These are phyloP conservation scores for Citrus unshiu DNA, from an alignment of 345 rosid genomes.

Conservation along the genomic window DNA sequence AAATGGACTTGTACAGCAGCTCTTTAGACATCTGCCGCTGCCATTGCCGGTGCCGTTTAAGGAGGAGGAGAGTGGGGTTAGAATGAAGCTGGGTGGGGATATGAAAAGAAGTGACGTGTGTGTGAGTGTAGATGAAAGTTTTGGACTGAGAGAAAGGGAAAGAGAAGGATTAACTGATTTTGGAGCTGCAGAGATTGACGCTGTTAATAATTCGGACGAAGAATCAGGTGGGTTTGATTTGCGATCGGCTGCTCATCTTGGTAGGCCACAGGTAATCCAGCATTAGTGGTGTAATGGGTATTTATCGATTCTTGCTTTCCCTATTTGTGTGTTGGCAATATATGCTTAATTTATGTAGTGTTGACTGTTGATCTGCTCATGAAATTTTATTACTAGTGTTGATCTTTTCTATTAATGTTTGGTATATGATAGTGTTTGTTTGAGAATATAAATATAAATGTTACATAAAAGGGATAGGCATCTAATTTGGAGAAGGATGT, in stretches of 20 bases:
- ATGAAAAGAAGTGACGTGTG: slow-evolving; percentile 27
- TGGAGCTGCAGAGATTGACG: slow-evolving; percentile 35
- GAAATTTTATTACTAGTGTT: neutral
- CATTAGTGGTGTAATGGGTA: neutral
- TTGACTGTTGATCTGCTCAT: neutral
- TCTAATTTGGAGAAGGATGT: neutral
- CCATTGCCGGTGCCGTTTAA: slow-evolving; percentile 55
- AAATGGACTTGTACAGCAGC: slow-evolving; percentile 75
- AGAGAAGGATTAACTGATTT: slow-evolving; percentile 42
- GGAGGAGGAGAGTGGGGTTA: slow-evolving; percentile 39
- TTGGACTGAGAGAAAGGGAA: slow-evolving; percentile 20
- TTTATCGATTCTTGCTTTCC: neutral
- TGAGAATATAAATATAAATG: neutral
- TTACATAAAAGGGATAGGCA: neutral
- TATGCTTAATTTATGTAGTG: neutral
- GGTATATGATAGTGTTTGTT: neutral
- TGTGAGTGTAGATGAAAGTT: slow-evolving; percentile 29
- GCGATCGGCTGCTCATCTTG: slow-evolving; percentile 47
- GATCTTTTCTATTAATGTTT: neutral
- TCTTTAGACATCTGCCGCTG: slow-evolving; percentile 62
- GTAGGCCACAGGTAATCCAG: slow-evolving; percentile 60
- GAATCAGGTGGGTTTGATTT: slow-evolving; percentile 51
- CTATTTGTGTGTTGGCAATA: neutral
- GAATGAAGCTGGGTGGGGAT: slow-evolving; percentile 20
- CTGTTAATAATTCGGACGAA: slow-evolving; percentile 29